Evolutionary conservation across 2,329 filamentous ascomycete species (phyloP).

Genomic region (Alternaria arbusti): DNA sequence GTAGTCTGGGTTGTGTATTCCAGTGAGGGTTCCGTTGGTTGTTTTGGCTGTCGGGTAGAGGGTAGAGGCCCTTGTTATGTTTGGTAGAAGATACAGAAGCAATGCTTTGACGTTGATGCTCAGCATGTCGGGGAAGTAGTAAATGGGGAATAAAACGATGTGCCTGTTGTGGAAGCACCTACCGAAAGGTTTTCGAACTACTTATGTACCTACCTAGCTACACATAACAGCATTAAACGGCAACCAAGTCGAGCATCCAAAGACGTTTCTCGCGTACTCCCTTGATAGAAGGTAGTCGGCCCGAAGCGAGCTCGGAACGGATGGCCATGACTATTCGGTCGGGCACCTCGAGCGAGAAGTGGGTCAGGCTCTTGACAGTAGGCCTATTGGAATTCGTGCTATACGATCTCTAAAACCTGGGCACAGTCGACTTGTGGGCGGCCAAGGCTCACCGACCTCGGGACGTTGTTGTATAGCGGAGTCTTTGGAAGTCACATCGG

Average conservation of each 20-base stretch:
- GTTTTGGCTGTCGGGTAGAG: background rate
- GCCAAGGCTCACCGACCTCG: background rate
- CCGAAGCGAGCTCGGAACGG: background rate
- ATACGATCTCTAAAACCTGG: background rate
- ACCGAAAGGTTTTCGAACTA: background rate
- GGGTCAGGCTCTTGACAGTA: background rate
- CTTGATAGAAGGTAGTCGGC: background rate
- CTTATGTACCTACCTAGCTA: background rate
- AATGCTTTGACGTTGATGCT: background rate
- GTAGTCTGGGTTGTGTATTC: background rate
- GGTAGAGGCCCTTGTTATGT: background rate
- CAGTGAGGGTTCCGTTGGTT: conserved; percentile 1
- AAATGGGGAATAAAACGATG: background rate
- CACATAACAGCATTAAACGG: background rate
- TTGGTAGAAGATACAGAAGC: background rate
- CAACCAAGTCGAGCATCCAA: background rate
- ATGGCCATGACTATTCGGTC: background rate
- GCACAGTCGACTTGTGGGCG: background rate
- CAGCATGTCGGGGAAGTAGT: background rate
- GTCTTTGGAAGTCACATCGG: background rate
- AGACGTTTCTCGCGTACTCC: background rate
- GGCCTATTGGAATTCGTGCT: background rate
- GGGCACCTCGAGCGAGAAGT: background rate
- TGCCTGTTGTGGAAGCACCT: background rate
- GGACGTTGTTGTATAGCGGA: background rate